Conservation (phyloP, 1,139 yeast species). For the Sugiyamaella sp. region DNA sequence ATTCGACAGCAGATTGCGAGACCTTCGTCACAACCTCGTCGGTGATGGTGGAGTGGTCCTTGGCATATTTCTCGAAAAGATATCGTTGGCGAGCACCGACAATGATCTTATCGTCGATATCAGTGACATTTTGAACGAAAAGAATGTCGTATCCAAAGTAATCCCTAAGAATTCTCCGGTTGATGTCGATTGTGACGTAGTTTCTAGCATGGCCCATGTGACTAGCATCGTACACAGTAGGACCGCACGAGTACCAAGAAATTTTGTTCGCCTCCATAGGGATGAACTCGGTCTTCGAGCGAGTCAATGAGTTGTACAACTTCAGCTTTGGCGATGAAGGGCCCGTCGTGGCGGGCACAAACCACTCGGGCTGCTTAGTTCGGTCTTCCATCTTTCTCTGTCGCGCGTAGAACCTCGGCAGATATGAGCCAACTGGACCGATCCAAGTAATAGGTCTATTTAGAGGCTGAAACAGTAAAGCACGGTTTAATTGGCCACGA, state of each 20-base stretch:
- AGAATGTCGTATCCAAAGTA: conserved; percentile 86
- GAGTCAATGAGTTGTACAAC: conserved; percentile 80
- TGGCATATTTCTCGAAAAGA: conserved; percentile 63
- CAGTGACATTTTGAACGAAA: conserved; percentile 96
- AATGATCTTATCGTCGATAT: conserved; percentile 95
- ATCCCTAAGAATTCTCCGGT: conserved; percentile 82
- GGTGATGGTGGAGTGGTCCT: conserved; percentile 40
- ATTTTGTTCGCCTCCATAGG: conserved; percentile 65
- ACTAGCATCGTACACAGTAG: conserved; percentile 95
- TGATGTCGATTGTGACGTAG: conserved; percentile 91
- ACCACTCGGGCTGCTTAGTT: conserved; percentile 18
- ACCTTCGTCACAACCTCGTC: conserved; percentile 48
- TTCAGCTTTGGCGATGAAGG: conserved; percentile 40
- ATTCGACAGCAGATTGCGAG: conserved; percentile 50
- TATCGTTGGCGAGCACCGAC: conserved; percentile 90
- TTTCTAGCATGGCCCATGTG: conserved; percentile 99
- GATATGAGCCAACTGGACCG: not conserved
- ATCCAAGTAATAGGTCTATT: not conserved
- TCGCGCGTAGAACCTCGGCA: not conserved
- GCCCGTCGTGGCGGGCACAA: not conserved
- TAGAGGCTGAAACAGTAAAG: not conserved
- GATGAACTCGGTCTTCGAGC: conserved; percentile 73
- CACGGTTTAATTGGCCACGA: not conserved
- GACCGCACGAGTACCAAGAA: conserved; percentile 98
- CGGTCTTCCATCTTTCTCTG: conserved; percentile 14